phyloP scores from a whole-genome alignment of 768 basidiomycete species.

The Suillus bovinus region DNA sequence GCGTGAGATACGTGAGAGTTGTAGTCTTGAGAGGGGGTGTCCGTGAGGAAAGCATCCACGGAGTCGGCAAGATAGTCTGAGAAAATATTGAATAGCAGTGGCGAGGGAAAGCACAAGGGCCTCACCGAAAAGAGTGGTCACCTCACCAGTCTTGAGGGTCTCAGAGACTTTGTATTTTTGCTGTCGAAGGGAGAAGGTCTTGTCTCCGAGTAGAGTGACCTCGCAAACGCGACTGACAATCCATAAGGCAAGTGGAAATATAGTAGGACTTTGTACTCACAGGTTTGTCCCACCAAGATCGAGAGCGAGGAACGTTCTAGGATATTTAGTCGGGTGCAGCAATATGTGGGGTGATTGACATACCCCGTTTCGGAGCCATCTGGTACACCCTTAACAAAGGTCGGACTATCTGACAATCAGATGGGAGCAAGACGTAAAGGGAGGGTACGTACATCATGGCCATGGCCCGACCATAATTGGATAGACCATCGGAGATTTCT shows the following conservation, averaged over 20 bases:
- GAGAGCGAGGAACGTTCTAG: conserved; percentile 91
- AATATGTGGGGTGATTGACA: conserved; percentile 24
- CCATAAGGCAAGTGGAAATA: background rate
- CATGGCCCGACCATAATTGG: conserved; percentile 74
- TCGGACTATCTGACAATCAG: conserved; percentile 55
- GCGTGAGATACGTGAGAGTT: conserved; percentile 12
- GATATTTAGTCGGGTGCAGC: conserved; percentile 6
- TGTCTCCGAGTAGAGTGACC: conserved; percentile 86
- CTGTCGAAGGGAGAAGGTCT: conserved; percentile 86
- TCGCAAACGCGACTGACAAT: conserved; percentile 87
- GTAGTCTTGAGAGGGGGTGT: conserved; percentile 30
- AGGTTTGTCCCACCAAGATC: conserved; percentile 98
- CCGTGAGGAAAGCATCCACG: conserved; percentile 91
- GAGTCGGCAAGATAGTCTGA: conserved; percentile 97
- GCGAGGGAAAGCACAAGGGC: conserved; percentile 9
- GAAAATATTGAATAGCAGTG: conserved; percentile 10
- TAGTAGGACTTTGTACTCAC: conserved; percentile 46
- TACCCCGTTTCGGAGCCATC: conserved; percentile 94
- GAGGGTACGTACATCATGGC: conserved; percentile 78
- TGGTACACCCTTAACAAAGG: conserved; percentile 94
- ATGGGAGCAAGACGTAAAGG: background rate
- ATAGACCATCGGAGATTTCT: conserved; percentile 77
- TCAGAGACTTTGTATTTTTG: conserved; percentile 98
- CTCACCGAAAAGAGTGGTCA: conserved; percentile 79
- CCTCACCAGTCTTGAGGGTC: conserved; percentile 90